These are phyloP conservation scores for Zangia roseola DNA, from an alignment of 768 basidiomycete genomes.

Conservation along the genomic window DNA sequence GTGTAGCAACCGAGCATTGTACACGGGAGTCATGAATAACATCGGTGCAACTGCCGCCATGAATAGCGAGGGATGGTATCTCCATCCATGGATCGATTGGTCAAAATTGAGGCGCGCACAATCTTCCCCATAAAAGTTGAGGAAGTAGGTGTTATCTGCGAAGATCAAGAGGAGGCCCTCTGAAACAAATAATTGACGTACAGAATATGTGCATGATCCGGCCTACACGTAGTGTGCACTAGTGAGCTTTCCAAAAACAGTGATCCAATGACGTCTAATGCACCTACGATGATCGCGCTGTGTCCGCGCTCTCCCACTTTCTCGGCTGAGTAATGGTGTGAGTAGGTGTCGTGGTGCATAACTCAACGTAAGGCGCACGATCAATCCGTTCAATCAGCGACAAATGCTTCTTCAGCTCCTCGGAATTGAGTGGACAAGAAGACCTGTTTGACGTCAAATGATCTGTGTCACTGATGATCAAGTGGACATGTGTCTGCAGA, in stretches of 20 bases:
- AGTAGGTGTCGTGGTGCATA: not conserved
- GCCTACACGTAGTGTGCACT: constrained; percentile 15
- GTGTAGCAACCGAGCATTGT: constrained; percentile 45
- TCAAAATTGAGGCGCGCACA: constrained; percentile 40
- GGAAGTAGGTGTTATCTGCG: constrained; percentile 34
- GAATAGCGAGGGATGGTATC: constrained; percentile 32
- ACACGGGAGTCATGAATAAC: constrained; percentile 50
- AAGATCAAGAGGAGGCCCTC: not conserved
- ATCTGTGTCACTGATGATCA: constrained; percentile 6
- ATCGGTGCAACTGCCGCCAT: constrained; percentile 41
- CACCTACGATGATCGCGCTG: constrained; percentile 22
- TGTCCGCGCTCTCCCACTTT: constrained; percentile 14
- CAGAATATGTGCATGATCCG: constrained; percentile 33
- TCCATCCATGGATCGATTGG: constrained; percentile 31
- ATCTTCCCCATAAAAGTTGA: constrained; percentile 44
- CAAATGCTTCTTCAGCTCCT: constrained; percentile 23
- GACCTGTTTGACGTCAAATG: constrained; percentile 31
- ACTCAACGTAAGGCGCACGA: constrained; percentile 11
- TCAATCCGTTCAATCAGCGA: constrained; percentile 26
- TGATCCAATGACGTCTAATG: not conserved
- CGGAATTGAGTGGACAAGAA: constrained; percentile 18
- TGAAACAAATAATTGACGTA: constrained; percentile 8
- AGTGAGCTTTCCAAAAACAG: constrained; percentile 5
- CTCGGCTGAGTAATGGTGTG: constrained; percentile 10
- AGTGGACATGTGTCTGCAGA: not conserved